A percentile compares a stretch with the other conserved stretches of the same genome.
phyloP scores from a whole-genome alignment of 495 filamentous ascomycete genomes.

The Aspergillus ostianus region DNA sequence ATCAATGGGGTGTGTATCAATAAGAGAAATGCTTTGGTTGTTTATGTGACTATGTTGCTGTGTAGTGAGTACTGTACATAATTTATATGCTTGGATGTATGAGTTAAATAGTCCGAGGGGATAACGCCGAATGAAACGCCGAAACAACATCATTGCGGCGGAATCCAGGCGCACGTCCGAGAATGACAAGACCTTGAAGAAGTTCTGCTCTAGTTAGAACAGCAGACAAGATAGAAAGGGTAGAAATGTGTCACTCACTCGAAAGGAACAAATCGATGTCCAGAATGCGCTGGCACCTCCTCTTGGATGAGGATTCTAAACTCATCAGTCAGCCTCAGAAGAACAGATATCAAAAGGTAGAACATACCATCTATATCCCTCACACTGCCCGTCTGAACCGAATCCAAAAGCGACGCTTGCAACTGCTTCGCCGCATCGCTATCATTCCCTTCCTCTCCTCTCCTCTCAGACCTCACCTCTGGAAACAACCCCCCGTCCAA shows the following conservation, averaged over 20 bases:
- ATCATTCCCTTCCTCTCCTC: background rate
- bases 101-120: too few species aligned
- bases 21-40: too few species aligned
- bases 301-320: background rate
- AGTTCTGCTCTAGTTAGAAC: conserved; percentile 5
- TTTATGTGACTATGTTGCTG: too few species aligned
- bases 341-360: too few species aligned
- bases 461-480: background rate
- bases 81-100: too few species aligned
- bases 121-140: conserved; percentile 9
- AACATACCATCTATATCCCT: background rate
- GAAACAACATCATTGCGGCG: conserved; percentile 14
- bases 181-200: conserved; percentile 15
- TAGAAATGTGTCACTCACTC: conserved; percentile 1
- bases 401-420: background rate
- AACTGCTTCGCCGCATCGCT: background rate
- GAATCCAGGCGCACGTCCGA: conserved; percentile 20
- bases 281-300: background rate
- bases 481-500: conserved; percentile 15
- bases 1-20: too few species aligned
- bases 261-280: background rate
- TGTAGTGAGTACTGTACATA: too few species aligned
- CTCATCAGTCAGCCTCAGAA: background rate
- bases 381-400: background rate
- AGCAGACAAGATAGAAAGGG: background rate